Evolutionary conservation across 2,329 filamentous ascomycete species (phyloP), one percentile per base, ranked within the genome.

Genomic region (Thielaviopsis ethacetica): DNA sequence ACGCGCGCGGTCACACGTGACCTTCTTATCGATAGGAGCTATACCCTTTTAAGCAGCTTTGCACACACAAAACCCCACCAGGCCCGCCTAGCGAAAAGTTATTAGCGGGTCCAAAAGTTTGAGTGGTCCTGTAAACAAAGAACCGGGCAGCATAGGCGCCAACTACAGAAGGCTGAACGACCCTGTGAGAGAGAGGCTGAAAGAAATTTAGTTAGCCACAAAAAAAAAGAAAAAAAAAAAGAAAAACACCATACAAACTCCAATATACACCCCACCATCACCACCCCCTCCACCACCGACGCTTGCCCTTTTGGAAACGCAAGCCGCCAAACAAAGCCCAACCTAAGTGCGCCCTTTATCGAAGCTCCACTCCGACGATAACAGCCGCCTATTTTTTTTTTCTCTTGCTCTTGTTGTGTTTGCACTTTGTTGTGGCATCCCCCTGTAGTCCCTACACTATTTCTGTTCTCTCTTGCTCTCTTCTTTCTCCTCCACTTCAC

Each of bases 231-330:
- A n/a, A 27, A 49, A 27, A 44, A 58, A 58, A 44, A 58, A n/a
- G 44, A 27, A 56, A 52, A 62, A 61, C 60, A 50, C 57, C 60
- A 59, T 52, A 38, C 60, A 60, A 53, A 56, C n/a, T 47, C 19
- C 59, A 53, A 53, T 24, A 30, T 19, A 56, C 67, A 70, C 71
- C 72, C 71, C 72, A 72, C 71, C 68, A 71, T 69, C 69, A 67
- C 65, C 66, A 70, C 69, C 67, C 63, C 68, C 66, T 44, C 56
- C 49, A 41, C 56, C 15, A 15, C 59, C 65, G 65, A 66, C 67
- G 65, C 66, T 68, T 63, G 58, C 58, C 30, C 10, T 34, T 34
- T 34, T 34, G 30, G 30, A 34, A 34, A 34, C 30, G 5, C 30
- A 34, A 34, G 30, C 30, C 30, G 30, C 61, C 50, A 56, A 56